Conservation (phyloP, 495 filamentous ascomycete genomes). For the Parachaetomium inaequale region DNA sequence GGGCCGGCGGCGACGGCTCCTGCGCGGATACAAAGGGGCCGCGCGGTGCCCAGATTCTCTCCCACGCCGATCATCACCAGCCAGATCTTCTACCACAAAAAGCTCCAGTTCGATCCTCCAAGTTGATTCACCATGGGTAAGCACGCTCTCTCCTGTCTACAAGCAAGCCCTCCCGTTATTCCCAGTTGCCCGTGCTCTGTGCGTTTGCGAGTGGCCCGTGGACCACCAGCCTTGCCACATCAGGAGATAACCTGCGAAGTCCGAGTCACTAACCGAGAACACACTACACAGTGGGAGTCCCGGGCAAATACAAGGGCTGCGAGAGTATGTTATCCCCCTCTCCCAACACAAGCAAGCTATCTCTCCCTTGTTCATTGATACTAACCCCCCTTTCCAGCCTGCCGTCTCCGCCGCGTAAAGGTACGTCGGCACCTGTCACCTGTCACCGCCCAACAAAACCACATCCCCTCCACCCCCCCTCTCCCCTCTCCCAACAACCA, state of each 20-base stretch:
- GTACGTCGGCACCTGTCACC: slow-evolving; percentile 9
- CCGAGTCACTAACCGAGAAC: slow-evolving; percentile 1
- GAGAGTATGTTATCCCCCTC: slow-evolving; percentile 26
- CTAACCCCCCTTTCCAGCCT: slow-evolving; percentile 24
- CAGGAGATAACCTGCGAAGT: slow-evolving; percentile 13
- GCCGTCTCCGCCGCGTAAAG: slow-evolving; percentile 41
- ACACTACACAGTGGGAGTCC: slow-evolving; percentile 40
- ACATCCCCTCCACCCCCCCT: neutral
- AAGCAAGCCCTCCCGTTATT: neutral
- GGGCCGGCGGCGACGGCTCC: neutral
- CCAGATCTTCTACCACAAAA: neutral
- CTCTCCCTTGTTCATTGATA: neutral
- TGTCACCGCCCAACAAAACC: neutral
- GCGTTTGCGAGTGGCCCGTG: neutral
- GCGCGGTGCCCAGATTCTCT: neutral
- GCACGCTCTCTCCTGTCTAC: neutral
- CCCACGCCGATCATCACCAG: neutral
- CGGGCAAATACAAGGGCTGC: slow-evolving; percentile 48
- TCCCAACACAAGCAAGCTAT: neutral
- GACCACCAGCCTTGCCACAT: neutral
- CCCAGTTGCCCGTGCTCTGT: neutral
- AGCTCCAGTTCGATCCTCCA: neutral
- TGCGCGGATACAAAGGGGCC: slow-evolving; percentile 6
- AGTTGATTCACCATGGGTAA: neutral
- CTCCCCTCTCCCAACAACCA: neutral